Conservation (phyloP, 768 basidiomycete genomes). For the Podaxis mareebaensis region DNA sequence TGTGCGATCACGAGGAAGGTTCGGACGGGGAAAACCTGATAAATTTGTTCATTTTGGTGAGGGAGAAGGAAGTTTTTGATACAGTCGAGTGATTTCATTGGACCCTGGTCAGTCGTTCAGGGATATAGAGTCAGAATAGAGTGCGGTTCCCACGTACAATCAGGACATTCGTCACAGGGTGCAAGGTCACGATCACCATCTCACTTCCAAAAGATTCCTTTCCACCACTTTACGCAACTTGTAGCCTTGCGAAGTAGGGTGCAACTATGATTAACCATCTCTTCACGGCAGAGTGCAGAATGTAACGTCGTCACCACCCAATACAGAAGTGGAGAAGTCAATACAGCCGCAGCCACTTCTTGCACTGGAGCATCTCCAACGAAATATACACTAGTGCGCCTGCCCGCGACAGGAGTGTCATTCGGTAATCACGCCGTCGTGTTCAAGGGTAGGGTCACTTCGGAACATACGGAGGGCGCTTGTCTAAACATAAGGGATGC, state of each 20-base stretch:
- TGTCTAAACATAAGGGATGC: not conserved
- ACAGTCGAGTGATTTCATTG: constrained; percentile 5
- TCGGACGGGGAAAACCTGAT: constrained; percentile 1
- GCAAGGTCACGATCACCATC: constrained; percentile 5
- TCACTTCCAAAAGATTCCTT: not conserved
- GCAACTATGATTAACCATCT: constrained; percentile 6
- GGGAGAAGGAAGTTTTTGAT: not conserved
- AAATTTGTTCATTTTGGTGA: constrained; percentile 4
- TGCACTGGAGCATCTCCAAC: not conserved
- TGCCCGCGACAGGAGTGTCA: not conserved
- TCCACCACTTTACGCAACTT: not conserved
- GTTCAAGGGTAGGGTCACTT: not conserved
- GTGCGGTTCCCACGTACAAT: constrained; percentile 5
- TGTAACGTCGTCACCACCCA: no score
- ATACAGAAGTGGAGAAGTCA: constrained; percentile 4
- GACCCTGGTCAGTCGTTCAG: not conserved
- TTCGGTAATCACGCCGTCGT: not conserved
- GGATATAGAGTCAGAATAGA: constrained; percentile 4
- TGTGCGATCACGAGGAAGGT: not conserved
- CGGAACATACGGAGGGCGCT: not conserved
- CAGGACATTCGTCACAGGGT: constrained; percentile 11
- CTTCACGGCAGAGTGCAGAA: not conserved
- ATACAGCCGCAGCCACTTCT: not conserved
- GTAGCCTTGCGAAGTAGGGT: not conserved
- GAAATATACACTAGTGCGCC: not conserved